Percentiles rank a stretch among this genome's conserved stretches.
Conservation (phyloP, 2,329 filamentous ascomycete species). For the Trichoderma sp. region DNA sequence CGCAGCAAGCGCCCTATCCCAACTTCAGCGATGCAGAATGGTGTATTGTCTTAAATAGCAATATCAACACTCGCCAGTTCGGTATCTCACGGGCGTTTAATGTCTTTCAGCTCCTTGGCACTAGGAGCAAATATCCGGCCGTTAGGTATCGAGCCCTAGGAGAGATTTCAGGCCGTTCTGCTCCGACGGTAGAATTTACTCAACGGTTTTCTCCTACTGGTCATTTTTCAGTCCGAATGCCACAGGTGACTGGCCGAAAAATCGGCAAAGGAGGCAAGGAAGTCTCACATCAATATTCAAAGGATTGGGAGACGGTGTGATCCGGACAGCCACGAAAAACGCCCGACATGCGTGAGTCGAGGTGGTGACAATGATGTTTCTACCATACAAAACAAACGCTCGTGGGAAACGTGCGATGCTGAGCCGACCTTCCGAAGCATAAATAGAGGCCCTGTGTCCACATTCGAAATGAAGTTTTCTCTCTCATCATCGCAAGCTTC, state of each 20-base stretch:
- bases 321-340: neutral
- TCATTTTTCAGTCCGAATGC: neutral
- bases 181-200: neutral
- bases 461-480: neutral
- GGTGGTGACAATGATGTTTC: neutral
- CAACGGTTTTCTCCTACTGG: neutral
- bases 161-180: neutral
- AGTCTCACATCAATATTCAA: slow-evolving; percentile 20
- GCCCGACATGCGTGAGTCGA: neutral
- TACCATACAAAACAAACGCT: neutral
- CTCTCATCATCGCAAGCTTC: neutral
- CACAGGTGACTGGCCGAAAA: slow-evolving; percentile 3
- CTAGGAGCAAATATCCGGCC: neutral
- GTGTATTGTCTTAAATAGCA: neutral
- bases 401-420: neutral
- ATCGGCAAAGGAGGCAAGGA: neutral
- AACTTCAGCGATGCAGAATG: neutral
- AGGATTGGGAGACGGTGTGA: neutral
- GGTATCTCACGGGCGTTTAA: neutral
- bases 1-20: neutral
- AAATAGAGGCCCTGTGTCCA: slow-evolving; percentile 15
- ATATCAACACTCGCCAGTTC: neutral
- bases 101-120: neutral
- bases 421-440: slow-evolving; percentile 24
- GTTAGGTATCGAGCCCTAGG: neutral